Percentiles rank a stretch among this genome's conserved stretches.
Evolutionary conservation across 768 basidiomycete genomes (phyloP).

Genomic region (Coprinopsis strossmayeri): DNA sequence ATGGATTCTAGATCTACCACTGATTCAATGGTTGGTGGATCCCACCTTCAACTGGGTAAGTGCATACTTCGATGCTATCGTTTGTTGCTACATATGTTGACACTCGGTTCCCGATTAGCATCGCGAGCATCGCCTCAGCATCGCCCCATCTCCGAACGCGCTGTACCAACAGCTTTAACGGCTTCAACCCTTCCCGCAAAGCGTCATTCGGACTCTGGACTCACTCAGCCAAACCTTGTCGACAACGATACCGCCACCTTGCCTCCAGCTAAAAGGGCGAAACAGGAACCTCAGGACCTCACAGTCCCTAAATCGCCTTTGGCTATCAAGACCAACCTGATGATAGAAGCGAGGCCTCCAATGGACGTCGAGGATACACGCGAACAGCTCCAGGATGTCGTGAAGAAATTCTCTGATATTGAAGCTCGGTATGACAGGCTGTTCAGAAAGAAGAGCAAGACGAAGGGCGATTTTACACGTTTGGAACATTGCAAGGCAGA

Average conservation of each 20-base stretch:
- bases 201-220: slow-evolving; percentile 25
- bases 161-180: not conserved
- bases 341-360: slow-evolving; percentile 1
- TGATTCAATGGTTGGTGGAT: too few species aligned
- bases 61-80: too few species aligned
- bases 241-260: not conserved
- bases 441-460: slow-evolving; percentile 11
- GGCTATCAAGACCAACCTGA: not conserved
- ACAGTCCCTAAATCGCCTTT: slow-evolving; percentile 2
- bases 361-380: slow-evolving; percentile 14
- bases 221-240: slow-evolving; percentile 9
- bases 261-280: slow-evolving; percentile 7
- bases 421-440: slow-evolving; percentile 12
- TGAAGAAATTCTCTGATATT: slow-evolving; percentile 8
- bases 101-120: too few species aligned
- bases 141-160: not conserved
- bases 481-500: not conserved
- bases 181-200: slow-evolving; percentile 30
- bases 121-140: too few species aligned
- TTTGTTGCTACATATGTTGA: too few species aligned
- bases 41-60: too few species aligned
- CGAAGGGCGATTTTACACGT: slow-evolving; percentile 12
- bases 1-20: too few species aligned
- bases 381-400: slow-evolving; percentile 13
- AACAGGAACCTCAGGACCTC: not conserved